These are phyloP conservation scores for Kwoniella dejecticola DNA, from an alignment of 768 basidiomycete genomes.

Conservation along the genomic window DNA sequence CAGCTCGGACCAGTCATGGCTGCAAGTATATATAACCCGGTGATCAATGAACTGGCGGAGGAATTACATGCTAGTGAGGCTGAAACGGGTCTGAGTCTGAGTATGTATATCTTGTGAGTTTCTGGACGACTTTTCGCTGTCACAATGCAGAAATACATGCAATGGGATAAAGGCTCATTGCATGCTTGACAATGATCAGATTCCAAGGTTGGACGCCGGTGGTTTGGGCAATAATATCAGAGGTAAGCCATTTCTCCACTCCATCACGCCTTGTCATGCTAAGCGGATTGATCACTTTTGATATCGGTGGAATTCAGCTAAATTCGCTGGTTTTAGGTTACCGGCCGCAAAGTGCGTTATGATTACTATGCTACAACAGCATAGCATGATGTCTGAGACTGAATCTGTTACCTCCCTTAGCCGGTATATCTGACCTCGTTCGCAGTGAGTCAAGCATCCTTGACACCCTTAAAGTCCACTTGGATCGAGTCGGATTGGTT, in stretches of 20 bases:
- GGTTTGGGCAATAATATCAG: slow-evolving; percentile 49
- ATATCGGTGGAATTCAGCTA: no score
- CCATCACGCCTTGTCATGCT: background rate
- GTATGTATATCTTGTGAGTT: slow-evolving; percentile 55
- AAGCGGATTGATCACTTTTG: slow-evolving; percentile 27
- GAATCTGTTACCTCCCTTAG: no score
- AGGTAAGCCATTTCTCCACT: slow-evolving; percentile 20
- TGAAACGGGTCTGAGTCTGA: slow-evolving; percentile 52
- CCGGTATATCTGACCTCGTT: slow-evolving; percentile 51
- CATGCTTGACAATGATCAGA: slow-evolving; percentile 1
- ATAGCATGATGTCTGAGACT: no score
- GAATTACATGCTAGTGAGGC: slow-evolving; percentile 51
- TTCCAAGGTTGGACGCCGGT: slow-evolving; percentile 46
- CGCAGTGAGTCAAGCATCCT: no score
- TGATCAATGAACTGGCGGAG: slow-evolving; percentile 51
- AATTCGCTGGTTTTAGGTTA: slow-evolving; percentile 24
- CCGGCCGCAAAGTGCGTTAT: slow-evolving; percentile 43
- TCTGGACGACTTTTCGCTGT: background rate
- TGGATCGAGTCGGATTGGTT: no score
- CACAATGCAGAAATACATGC: background rate
- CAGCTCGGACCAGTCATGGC: slow-evolving; percentile 54
- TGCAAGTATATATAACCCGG: slow-evolving; percentile 56
- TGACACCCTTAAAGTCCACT: no score
- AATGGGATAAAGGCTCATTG: background rate
- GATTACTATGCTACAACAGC: no score